Evolutionary conservation across 2,329 filamentous ascomycete species (phyloP).

Genomic region (Neofusicoccum kwambonambiense): DNA sequence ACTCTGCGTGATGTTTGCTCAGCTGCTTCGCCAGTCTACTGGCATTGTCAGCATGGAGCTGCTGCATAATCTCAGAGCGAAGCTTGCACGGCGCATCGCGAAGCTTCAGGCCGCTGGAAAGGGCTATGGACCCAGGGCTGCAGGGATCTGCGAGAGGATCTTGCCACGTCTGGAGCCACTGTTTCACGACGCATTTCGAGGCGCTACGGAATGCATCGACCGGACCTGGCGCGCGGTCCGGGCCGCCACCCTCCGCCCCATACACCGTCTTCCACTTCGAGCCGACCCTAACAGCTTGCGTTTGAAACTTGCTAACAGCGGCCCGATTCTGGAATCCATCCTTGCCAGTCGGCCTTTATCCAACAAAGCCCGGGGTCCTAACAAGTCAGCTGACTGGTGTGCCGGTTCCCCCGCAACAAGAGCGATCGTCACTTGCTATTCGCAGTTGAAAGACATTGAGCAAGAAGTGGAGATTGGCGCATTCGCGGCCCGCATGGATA

Average conservation of each 20-base stretch:
- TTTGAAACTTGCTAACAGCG: neutral
- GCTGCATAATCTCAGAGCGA: conserved; percentile 47
- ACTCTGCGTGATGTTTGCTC: conserved; percentile 49
- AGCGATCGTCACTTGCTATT: neutral
- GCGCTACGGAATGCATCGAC: conserved; percentile 23
- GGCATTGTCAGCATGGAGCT: conserved; percentile 36
- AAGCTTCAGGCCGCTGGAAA: conserved; percentile 53
- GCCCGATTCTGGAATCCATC: neutral
- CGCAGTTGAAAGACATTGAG: neutral
- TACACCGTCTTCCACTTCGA: conserved; percentile 44
- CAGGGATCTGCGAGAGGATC: conserved; percentile 27
- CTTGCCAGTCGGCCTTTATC: neutral
- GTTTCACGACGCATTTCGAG: conserved; percentile 24
- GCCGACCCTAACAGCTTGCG: conserved; percentile 25
- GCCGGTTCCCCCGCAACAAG: neutral
- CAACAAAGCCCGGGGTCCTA: neutral
- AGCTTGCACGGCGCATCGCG: conserved; percentile 57
- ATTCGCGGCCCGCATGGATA: neutral
- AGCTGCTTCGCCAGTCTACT: conserved; percentile 45
- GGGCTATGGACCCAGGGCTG: conserved; percentile 16
- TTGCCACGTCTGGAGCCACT: conserved; percentile 26
- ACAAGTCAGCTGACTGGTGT: neutral
- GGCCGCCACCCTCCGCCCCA: conserved; percentile 31
- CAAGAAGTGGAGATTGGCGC: neutral
- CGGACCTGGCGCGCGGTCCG: conserved; percentile 26